Base-by-base conservation (phyloP, 169 alveolate species). In the Plasmodium billcollinsi region DNA sequence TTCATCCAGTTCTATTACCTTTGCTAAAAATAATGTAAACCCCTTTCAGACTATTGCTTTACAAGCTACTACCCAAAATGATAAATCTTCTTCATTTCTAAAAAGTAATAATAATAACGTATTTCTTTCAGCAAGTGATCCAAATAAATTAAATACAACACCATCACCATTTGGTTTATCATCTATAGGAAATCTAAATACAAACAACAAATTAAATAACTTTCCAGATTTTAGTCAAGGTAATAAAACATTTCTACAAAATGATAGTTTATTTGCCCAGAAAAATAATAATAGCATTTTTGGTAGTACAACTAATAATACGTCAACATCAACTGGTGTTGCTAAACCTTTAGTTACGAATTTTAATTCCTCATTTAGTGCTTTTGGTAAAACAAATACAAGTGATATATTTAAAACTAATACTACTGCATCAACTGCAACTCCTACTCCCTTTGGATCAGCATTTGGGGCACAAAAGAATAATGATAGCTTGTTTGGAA, bases 31-130 rank as follows among this genome's bases (percentile, higher is more conserved):
- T 83, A 67, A 83, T 67, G 5, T 83, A 67, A 83, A 83, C 26
- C 91, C 91, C 33, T 83, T 83, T 83, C 91, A 83, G 50, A 83
- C 85, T 69, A 83, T 83, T 65, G 75, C 91, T n/a, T 33, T 83
- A 15, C 66, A 83, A 49, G 83, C 91, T 29, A 67, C 73, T 14
- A 20, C 80, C 21, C 91, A 83, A 47, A 50, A 59, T 83, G 83
- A 83, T 3, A 69, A 69, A 63, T 56, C 91, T 14, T 56, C 89
- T 11, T 20, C 70, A 14, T 59, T 83, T 8, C 20, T 52, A 58
- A 83, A 83, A 21, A 65, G 54, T 69, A 65, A 43, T 21, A 67
- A 43, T 18, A 20, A 73, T 8, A 70, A 66, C 56, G 62, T 76
- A 49, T 59, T 59, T 58, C 66, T 15, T 67, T 65, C 33, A 39